Evolutionary conservation across 495 filamentous ascomycete species (phyloP).

Genomic region (Tetracladium marchalianum): DNA sequence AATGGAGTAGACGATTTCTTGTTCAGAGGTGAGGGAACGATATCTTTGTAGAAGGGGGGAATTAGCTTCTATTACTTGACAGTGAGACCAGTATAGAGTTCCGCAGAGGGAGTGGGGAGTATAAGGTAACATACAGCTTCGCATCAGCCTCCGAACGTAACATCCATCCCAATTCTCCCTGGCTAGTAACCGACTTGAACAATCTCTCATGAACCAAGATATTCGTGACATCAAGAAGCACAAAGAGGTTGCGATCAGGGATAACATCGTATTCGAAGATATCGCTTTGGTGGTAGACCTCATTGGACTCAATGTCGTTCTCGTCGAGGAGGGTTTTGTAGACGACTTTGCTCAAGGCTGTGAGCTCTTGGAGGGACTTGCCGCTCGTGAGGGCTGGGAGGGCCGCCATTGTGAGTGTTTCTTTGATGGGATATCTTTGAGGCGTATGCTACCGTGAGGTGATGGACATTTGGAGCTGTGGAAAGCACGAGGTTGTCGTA

Average conservation of each 20-base stretch:
- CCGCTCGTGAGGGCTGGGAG: not conserved
- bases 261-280: slow-evolving; percentile 51
- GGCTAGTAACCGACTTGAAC: slow-evolving; percentile 48
- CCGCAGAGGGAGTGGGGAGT: not conserved
- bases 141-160: slow-evolving; percentile 58
- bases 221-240: slow-evolving; percentile 52
- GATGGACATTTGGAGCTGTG: slow-evolving; percentile 13
- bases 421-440: not conserved
- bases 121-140: slow-evolving; percentile 45
- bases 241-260: slow-evolving; percentile 44
- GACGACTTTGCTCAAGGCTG: slow-evolving; percentile 8
- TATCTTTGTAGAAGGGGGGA: slow-evolving; percentile 35
- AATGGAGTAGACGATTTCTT: slow-evolving; percentile 70
- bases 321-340: slow-evolving; percentile 6
- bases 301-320: slow-evolving; percentile 22
- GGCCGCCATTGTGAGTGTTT: slow-evolving; percentile 11
- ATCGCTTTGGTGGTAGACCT: slow-evolving; percentile 58
- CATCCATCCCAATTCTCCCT: slow-evolving; percentile 52
- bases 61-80: slow-evolving; percentile 6
- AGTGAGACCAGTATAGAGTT: not conserved
- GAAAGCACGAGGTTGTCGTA: not conserved
- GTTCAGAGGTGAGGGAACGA: slow-evolving; percentile 54
- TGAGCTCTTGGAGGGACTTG: slow-evolving; percentile 1
- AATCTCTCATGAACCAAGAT: slow-evolving; percentile 55
- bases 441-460: slow-evolving; percentile 2